phyloP scores from a whole-genome alignment of 2,329 filamentous ascomycete species.

The Penicillium sp. region DNA sequence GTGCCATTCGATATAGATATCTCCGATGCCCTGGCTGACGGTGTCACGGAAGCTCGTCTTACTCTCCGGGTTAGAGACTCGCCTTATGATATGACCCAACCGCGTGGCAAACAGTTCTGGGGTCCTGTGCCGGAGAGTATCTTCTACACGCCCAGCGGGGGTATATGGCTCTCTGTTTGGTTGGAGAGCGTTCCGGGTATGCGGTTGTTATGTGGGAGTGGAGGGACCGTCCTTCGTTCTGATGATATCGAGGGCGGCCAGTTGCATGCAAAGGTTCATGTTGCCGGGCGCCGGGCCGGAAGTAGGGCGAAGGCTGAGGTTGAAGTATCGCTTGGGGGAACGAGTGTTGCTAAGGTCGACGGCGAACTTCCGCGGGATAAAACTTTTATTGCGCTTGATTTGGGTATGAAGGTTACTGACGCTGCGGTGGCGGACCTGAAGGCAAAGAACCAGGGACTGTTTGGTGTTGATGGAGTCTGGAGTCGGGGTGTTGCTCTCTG shows the following conservation, averaged over 20 bases:
- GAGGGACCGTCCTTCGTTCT: conserved; percentile 59
- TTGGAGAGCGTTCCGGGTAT: conserved; percentile 53
- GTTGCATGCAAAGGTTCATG: conserved; percentile 51
- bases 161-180: conserved; percentile 76
- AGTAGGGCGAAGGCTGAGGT: conserved; percentile 50
- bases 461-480: conserved; percentile 50
- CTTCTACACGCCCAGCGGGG: conserved; percentile 68
- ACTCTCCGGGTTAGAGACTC: conserved; percentile 62
- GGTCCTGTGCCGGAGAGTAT: conserved; percentile 53
- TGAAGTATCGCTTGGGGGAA: conserved; percentile 51
- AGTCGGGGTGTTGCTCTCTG: conserved; percentile 61
- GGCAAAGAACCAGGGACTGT: conserved; percentile 24
- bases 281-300: conserved; percentile 38
- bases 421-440: conserved; percentile 15
- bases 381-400: conserved; percentile 47
- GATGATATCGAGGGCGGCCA: conserved; percentile 52
- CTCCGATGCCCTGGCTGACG: conserved; percentile 34
- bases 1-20: conserved; percentile 61
- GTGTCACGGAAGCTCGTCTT: conserved; percentile 37
- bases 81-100: conserved; percentile 62
- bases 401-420: conserved; percentile 49
- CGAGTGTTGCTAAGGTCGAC: conserved; percentile 45
- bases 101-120: conserved; percentile 67
- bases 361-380: conserved; percentile 50
- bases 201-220: conserved; percentile 57